Evolutionary conservation across 1,284 basidiomycete genomes (phyloP), one percentile per base, ranked within the genome.

Genomic region (Marasmius sp.): DNA sequence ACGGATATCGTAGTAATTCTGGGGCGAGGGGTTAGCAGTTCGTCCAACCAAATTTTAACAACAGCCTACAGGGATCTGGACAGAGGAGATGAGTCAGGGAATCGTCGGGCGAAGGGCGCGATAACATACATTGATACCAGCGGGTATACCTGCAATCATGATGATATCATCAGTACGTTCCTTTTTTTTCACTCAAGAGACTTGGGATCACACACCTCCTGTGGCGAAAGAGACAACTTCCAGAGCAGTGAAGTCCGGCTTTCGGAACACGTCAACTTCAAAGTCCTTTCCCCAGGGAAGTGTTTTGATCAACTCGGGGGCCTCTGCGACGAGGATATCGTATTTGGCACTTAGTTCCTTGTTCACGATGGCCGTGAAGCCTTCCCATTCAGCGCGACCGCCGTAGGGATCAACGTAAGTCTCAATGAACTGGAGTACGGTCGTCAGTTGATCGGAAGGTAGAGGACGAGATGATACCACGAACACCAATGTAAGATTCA

Each of bases 321-420:
- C 93, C 34, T 81, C 74, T 58, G 89, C 79, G 38, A 95, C 92
- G 33, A 95, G 81, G 14, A 74, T 82, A 68, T 90, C 90, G 69
- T 93, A 95, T 75, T 92, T 93, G 8, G 85, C 85, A 67, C 90
- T 92, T 58, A 92, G 80, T 63, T 84, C 77, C 75, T 94, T 94
- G 79, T 94, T 86, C 55, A 95, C 93, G 66, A 94, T 89, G 6
- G 93, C 92, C 36, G 92, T 92, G 73, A 95, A 95, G 39, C 92
- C 92, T 84, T 94, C 92, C 91, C 92, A 94, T 72, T 94, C 93
- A 0, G 92, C 92, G 58, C 91, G 85, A 33, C 83, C 88, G 52
- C 89, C 91, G 65, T 91, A 93, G 9, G 93, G 93, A 70, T 95
- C 93, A 18, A 93, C 88, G 64, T 94, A 94, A 1, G 89, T 91